Evolutionary conservation across 371 early-diverging fungal species (phyloP), one percentile per base, ranked within the genome.

Genomic region (Circinella minor): DNA sequence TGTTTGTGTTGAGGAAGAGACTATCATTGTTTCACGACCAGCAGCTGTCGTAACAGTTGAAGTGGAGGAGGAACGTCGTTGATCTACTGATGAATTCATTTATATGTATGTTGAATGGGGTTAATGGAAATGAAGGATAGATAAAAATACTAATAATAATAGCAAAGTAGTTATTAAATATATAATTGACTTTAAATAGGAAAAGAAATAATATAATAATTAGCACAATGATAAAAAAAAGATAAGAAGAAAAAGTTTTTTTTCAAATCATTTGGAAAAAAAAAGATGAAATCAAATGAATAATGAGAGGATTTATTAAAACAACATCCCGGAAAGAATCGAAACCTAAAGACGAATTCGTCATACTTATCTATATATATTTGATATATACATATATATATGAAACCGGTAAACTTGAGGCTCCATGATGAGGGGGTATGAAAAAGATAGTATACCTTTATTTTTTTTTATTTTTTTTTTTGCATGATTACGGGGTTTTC

Each of bases 11-110:
- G 55, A 38, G 10, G 69, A 63, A 34, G 69, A 48, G 1, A 51
- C 69, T 39, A 69, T 69, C 38, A 63, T 55, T 2, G 63, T 69
- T 17, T 39, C 37, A n/a, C 65, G 65, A 17, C 65, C 65, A 38
- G 37, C 65, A 65, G 51, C 11, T 43, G 43, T 43, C 11, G 43
- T 20, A 9, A 49, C 51, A 4, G 65, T 65, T 7, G 65, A 49
- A 9, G 11, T 43, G 15, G 65, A 65, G 38, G 18, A 36, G 3
- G 65, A 65, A 9, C 38, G 65, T 15, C 54, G 64, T 39, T 6
- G 43, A 6, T 43, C 43, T 43, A 43, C 0, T 54, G 18, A 34
- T 54, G 18, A 18, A 17, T 39, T 63, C 46, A 43, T 27, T 49
- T 39, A 17, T 60, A 17, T 60, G 1, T 61, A 51, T 51, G 6